A percentile compares a stretch with the other conserved stretches of the same genome.
phyloP scores from a whole-genome alignment of 306 rosid species.

The Herpetospermum pedunculosum region DNA sequence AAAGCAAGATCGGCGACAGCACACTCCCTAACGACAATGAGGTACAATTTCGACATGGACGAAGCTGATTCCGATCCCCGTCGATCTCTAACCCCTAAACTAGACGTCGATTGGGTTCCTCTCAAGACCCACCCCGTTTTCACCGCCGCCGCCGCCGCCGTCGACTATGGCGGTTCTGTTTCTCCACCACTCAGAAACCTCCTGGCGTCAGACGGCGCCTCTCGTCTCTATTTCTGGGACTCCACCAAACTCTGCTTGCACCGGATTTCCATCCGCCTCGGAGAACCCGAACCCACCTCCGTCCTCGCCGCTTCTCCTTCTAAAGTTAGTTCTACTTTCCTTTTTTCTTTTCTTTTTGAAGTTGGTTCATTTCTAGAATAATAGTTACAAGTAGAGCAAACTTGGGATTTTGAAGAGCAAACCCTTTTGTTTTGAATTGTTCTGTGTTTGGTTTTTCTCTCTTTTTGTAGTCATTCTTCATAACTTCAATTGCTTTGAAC shows the following conservation, averaged over 20 bases:
- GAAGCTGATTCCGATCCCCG: constrained; percentile 27
- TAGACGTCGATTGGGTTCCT: constrained; percentile 70
- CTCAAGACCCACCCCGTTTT: constrained; percentile 65
- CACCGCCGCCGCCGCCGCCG: constrained; percentile 12
- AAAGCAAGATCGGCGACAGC: neutral
- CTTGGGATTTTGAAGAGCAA: neutral
- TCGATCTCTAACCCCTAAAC: constrained; percentile 48
- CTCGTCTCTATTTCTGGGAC: constrained; percentile 89
- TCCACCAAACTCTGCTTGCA: constrained; percentile 36
- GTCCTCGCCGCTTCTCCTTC: constrained; percentile 74
- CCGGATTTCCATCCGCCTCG: constrained; percentile 67
- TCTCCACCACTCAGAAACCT: constrained; percentile 32
- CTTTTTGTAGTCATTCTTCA: neutral
- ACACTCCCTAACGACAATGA: constrained; percentile 19
- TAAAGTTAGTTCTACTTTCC: constrained; percentile 31
- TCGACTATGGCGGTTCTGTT: constrained; percentile 4
- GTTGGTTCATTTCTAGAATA: neutral
- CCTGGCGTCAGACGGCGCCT: constrained; percentile 68
- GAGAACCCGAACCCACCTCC: constrained; percentile 76
- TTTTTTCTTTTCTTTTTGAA: neutral
- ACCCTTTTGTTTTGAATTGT: neutral
- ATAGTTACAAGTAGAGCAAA: neutral
- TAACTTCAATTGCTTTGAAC: constrained; percentile 12
- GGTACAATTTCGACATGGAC: constrained; percentile 29
- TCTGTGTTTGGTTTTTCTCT: neutral